Percentiles rank a stretch among this genome's conserved stretches.
phyloP scores from a whole-genome alignment of 371 early-diverging fungal species.

The Zychaea mexicana region DNA sequence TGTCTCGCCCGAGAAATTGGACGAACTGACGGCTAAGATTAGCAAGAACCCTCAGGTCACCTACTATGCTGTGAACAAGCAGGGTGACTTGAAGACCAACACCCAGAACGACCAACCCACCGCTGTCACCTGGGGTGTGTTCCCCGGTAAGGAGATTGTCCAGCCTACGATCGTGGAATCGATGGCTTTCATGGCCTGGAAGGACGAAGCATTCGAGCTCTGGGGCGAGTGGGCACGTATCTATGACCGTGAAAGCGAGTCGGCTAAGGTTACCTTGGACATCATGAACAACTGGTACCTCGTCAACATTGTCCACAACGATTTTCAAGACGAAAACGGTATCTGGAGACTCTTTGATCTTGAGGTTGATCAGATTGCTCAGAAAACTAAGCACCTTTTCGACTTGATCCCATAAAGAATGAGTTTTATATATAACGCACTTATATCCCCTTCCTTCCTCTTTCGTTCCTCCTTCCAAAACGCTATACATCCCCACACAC shows the following conservation, averaged over 20 bases:
- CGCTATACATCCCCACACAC: not conserved
- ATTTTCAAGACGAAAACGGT: conserved; percentile 76
- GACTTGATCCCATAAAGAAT: conserved; percentile 8
- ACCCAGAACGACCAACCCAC: conserved; percentile 83
- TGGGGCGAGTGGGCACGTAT: conserved; percentile 92
- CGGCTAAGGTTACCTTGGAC: conserved; percentile 63
- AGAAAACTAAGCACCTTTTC: conserved; percentile 22
- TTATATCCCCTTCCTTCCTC: not conserved
- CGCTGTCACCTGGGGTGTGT: conserved; percentile 98
- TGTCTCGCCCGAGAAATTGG: conserved; percentile 73
- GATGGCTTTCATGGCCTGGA: conserved; percentile 93
- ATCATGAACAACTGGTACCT: conserved; percentile 87
- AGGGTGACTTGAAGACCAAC: conserved; percentile 88
- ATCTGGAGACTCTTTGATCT: conserved; percentile 76
- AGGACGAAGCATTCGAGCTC: conserved; percentile 95
- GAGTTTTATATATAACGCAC: not conserved
- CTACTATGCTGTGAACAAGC: conserved; percentile 89
- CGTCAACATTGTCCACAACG: conserved; percentile 95
- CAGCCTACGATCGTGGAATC: conserved; percentile 97
- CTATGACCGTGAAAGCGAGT: conserved; percentile 64
- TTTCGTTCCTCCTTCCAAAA: not conserved
- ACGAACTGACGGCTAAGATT: conserved; percentile 70
- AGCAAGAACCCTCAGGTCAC: conserved; percentile 73
- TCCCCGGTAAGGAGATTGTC: conserved; percentile 96
- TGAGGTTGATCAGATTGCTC: conserved; percentile 41